A percentile compares a stretch with the other conserved stretches of the same genome.
Evolutionary conservation across 148 eudicot species (phyloP).

Genomic region (Fagopyrum tataricum): DNA sequence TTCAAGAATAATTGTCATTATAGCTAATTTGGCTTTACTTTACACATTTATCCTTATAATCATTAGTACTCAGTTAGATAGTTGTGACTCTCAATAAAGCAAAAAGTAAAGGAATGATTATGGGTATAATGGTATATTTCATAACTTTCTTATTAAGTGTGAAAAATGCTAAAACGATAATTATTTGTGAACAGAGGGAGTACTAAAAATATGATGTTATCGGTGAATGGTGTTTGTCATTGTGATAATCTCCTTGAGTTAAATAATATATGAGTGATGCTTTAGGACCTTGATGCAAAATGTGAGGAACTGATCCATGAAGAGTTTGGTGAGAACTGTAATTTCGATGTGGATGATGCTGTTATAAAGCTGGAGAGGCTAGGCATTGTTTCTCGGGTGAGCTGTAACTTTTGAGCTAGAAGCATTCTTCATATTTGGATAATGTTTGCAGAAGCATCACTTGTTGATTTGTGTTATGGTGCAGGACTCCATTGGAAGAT

Average conservation of each 20-base stretch:
- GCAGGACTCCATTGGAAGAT: constrained; percentile 57
- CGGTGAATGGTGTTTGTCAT: background rate
- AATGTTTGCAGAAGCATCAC: background rate
- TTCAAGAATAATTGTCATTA: too few relatives aligned
- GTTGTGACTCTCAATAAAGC: too few relatives aligned
- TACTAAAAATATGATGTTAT: background rate
- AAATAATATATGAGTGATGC: background rate
- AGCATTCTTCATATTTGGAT: background rate
- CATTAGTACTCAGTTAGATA: too few relatives aligned
- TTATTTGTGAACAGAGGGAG: too few relatives aligned
- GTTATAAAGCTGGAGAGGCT: constrained; percentile 73
- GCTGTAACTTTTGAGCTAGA: constrained; percentile 16
- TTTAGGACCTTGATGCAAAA: constrained; percentile 76
- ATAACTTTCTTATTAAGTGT: too few relatives aligned
- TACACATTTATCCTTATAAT: too few relatives aligned
- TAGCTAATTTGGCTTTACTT: too few relatives aligned
- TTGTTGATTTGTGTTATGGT: background rate
- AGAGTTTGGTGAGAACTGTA: constrained; percentile 75
- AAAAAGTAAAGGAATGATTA: too few relatives aligned
- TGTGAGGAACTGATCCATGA: constrained; percentile 84
- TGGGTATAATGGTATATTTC: too few relatives aligned
- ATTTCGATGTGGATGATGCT: constrained; percentile 97
- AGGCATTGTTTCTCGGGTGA: constrained; percentile 84
- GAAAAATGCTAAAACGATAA: too few relatives aligned
- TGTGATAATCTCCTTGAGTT: background rate